Conservation (phyloP, 169 alveolate genomes). For the Cryptosporidium ryanae region DNA sequence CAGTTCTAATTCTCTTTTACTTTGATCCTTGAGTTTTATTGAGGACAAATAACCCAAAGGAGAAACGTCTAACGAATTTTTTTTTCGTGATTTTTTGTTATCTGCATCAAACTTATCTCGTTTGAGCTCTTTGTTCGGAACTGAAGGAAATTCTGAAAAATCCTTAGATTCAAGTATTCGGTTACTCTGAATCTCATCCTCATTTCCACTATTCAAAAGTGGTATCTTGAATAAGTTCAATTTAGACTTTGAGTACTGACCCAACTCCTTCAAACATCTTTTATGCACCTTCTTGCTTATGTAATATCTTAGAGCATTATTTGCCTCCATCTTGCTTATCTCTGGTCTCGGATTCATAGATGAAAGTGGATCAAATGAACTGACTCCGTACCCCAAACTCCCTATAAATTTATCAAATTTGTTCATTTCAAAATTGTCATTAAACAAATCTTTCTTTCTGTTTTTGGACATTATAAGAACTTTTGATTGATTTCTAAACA, state of each 20-base stretch:
- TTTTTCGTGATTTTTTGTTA: not conserved
- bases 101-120: not conserved
- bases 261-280: constrained; percentile 23
- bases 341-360: constrained; percentile 66
- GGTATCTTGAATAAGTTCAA: constrained; percentile 3
- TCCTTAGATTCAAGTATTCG: constrained; percentile 18
- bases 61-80: not conserved
- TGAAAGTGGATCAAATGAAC: constrained; percentile 38
- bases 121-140: constrained; percentile 29
- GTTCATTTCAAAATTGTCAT: constrained; percentile 4
- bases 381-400: constrained; percentile 41
- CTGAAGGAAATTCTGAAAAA: constrained; percentile 37
- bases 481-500: constrained; percentile 17
- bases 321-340: constrained; percentile 9
- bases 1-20: constrained; percentile 34
- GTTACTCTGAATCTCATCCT: not conserved
- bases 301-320: constrained; percentile 3
- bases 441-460: not conserved
- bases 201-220: not conserved
- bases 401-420: constrained; percentile 57
- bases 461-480: not conserved
- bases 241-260: not conserved
- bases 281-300: constrained; percentile 35
- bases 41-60: constrained; percentile 60
- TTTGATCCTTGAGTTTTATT: not conserved